A percentile compares a stretch with the other conserved stretches of the same genome.
These are phyloP conservation scores for Cucumis hystrix DNA, from an alignment of 306 rosid genomes.

Conservation along the genomic window DNA sequence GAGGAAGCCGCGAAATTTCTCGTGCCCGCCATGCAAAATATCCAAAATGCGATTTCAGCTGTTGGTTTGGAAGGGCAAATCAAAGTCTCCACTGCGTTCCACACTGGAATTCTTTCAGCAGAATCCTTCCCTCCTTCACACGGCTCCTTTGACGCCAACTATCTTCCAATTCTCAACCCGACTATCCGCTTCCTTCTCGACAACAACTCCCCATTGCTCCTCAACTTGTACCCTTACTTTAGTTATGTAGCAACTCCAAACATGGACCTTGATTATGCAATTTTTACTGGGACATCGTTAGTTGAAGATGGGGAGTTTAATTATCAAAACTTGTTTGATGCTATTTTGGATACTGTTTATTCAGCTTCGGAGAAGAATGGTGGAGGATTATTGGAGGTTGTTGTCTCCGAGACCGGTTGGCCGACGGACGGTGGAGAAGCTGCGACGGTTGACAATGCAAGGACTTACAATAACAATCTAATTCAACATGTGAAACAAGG, in stretches of 20 bases:
- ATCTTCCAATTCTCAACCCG: neutral
- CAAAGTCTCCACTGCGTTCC: constrained; percentile 19
- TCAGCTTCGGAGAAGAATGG: constrained; percentile 15
- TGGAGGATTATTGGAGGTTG: constrained; percentile 19
- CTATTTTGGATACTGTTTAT: constrained; percentile 20
- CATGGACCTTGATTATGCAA: neutral
- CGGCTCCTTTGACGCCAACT: constrained; percentile 2
- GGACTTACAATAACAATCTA: neutral
- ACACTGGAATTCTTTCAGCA: neutral
- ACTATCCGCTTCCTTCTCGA: neutral
- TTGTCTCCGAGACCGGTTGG: constrained; percentile 35
- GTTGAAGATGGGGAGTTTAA: neutral
- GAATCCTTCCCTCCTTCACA: constrained; percentile 16
- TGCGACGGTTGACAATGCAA: neutral
- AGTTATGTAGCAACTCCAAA: neutral
- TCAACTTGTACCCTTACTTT: neutral
- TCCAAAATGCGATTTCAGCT: constrained; percentile 4
- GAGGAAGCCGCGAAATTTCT: constrained; percentile 1
- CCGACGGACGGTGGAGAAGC: constrained; percentile 1
- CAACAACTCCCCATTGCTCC: neutral
- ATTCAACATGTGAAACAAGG: neutral
- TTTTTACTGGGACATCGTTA: neutral
- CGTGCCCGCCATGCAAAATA: constrained; percentile 17
- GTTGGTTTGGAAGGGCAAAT: constrained; percentile 8
- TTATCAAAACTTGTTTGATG: constrained; percentile 11